phyloP scores from a whole-genome alignment of 129 eudicot species.

The Logfia minima region DNA sequence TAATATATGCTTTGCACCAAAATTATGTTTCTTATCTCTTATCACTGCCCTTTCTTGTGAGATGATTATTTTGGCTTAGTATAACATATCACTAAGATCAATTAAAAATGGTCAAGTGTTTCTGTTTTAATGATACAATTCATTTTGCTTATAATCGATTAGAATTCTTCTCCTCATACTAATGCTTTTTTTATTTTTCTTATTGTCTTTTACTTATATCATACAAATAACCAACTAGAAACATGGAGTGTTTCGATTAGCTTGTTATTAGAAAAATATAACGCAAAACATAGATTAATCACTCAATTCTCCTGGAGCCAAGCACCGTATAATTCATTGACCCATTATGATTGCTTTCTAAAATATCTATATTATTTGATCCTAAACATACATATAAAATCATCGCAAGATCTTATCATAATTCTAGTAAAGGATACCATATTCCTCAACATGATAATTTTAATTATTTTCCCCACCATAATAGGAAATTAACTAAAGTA shows the following conservation, averaged over 20 bases:
- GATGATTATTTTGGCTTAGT: too few species aligned
- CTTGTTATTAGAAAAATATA: background rate
- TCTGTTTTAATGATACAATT: too few species aligned
- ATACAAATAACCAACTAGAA: background rate
- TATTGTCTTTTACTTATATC: background rate
- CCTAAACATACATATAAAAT: constrained; percentile 17
- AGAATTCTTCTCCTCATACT: too few species aligned
- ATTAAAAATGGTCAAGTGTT: too few species aligned
- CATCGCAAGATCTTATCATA: constrained; percentile 26
- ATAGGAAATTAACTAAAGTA: too few species aligned
- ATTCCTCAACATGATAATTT: constrained; percentile 27
- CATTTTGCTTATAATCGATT: too few species aligned
- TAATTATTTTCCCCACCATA: constrained; percentile 30
- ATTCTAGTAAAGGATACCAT: constrained; percentile 27
- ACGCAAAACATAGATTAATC: background rate
- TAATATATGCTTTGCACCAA: too few species aligned
- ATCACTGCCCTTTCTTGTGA: too few species aligned
- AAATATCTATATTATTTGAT: constrained; percentile 14
- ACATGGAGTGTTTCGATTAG: background rate
- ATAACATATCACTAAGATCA: too few species aligned
- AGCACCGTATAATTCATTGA: constrained; percentile 3
- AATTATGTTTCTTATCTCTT: too few species aligned
- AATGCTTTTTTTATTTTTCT: too few species aligned
- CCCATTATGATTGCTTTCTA: constrained; percentile 14
- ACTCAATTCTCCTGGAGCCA: constrained; percentile 15